A percentile compares a stretch with the other conserved stretches of the same genome.
Evolutionary conservation across 73 alveolate species (phyloP).

Genomic region (Tetrahymena elliotti): DNA sequence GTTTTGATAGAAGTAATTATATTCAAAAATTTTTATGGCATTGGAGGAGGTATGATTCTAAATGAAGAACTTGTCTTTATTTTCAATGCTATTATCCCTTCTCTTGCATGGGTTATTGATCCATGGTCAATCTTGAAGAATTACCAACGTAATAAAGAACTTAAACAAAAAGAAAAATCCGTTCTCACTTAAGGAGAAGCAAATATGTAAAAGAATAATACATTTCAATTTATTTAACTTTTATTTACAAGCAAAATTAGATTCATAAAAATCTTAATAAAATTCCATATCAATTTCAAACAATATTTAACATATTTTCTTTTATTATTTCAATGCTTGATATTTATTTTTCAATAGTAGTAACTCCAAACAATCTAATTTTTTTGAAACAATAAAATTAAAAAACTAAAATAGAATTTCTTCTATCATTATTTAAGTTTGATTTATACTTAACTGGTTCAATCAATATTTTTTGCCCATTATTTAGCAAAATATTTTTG

Average conservation of each 20-base stretch:
- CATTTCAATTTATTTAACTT: background rate
- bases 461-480: too few species aligned
- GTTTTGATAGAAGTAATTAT: constrained; percentile 13
- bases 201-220: background rate
- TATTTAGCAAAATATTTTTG: too few species aligned
- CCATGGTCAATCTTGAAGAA: constrained; percentile 32
- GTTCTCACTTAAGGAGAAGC: constrained; percentile 34
- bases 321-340: too few species aligned
- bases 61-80: constrained; percentile 28
- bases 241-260: background rate
- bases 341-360: too few species aligned
- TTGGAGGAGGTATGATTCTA: constrained; percentile 26
- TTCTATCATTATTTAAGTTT: too few species aligned
- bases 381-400: too few species aligned
- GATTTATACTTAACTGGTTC: too few species aligned
- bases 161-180: background rate
- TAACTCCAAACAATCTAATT: too few species aligned
- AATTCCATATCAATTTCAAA: too few species aligned
- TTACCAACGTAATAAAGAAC: background rate
- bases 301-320: too few species aligned
- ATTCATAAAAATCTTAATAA: too few species aligned
- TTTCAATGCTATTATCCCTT: constrained; percentile 15
- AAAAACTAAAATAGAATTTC: too few species aligned
- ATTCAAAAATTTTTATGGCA: constrained; percentile 25
- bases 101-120: constrained; percentile 27